Percentiles rank a stretch among this genome's conserved stretches.
These are phyloP conservation scores for Mortierella sp. DNA, from an alignment of 371 early-diverging fungal species.

Conservation along the genomic window DNA sequence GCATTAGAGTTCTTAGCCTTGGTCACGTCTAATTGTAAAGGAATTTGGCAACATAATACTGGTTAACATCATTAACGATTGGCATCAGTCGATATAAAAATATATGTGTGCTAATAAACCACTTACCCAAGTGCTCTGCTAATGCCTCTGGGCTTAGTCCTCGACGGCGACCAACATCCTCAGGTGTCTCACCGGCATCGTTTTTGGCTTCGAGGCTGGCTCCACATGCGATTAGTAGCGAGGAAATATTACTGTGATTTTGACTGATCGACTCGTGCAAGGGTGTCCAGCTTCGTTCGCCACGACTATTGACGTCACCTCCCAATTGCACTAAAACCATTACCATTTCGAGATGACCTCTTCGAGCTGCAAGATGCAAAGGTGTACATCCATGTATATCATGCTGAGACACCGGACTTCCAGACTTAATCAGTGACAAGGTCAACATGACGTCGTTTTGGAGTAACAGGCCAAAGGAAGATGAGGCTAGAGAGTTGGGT, in stretches of 20 bases:
- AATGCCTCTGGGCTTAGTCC: conserved; percentile 33
- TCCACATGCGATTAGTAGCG: conserved; percentile 50
- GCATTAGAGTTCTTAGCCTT: conserved; percentile 40
- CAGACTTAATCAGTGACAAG: conserved; percentile 51
- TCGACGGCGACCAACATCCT: conserved; percentile 48
- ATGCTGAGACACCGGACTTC: conserved; percentile 53
- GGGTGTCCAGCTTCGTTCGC: conserved; percentile 55
- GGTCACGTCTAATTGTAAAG: conserved; percentile 19
- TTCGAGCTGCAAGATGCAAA: conserved; percentile 53
- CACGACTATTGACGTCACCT: conserved; percentile 52
- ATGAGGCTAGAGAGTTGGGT: conserved; percentile 26
- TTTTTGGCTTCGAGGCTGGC: conserved; percentile 40
- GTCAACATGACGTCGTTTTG: conserved; percentile 60
- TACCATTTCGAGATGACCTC: conserved; percentile 59
- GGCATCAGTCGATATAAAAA: not conserved
- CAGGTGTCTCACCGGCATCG: conserved; percentile 49
- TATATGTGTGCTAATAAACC: not conserved
- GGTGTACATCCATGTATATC: conserved; percentile 58
- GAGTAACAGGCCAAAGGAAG: conserved; percentile 49
- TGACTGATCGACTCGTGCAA: conserved; percentile 59
- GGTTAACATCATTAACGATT: not conserved
- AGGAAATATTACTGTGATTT: conserved; percentile 50
- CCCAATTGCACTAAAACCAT: conserved; percentile 56
- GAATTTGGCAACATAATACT: too few relatives aligned
- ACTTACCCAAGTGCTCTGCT: conserved; percentile 41